Conservation (phyloP, 1,284 basidiomycete species). For the Papiliotrema fonsecae region DNA sequence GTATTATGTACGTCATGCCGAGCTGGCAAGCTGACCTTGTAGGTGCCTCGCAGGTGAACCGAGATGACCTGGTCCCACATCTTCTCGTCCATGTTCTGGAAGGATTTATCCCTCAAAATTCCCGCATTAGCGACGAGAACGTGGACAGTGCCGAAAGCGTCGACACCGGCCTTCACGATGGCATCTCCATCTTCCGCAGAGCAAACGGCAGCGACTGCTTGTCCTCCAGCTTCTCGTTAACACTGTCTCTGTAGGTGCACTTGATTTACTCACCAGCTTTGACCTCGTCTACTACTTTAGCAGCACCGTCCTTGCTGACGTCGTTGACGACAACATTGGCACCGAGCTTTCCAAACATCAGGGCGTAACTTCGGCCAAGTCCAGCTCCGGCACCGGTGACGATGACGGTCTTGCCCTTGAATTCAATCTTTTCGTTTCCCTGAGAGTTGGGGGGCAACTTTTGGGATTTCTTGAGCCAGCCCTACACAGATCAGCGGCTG, state of each 20-base stretch:
- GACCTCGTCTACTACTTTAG: slow-evolving; percentile 81
- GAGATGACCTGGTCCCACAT: slow-evolving; percentile 93
- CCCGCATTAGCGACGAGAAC: slow-evolving; percentile 92
- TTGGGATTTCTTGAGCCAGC: slow-evolving; percentile 60
- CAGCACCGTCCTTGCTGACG: slow-evolving; percentile 78
- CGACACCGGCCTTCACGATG: slow-evolving; percentile 81
- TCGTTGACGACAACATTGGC: slow-evolving; percentile 98
- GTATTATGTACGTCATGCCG: too few species aligned
- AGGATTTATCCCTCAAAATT: slow-evolving; percentile 87
- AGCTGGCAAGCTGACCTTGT: slow-evolving; percentile 60
- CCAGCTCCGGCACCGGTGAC: slow-evolving; percentile 92
- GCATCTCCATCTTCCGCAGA: slow-evolving; percentile 82
- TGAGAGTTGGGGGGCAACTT: slow-evolving; percentile 69
- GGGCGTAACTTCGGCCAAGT: slow-evolving; percentile 85
- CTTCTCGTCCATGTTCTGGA: slow-evolving; percentile 78
- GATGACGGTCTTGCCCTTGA: slow-evolving; percentile 85
- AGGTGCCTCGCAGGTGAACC: slow-evolving; percentile 69
- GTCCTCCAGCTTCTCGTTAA: slow-evolving; percentile 58
- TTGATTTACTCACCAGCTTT: slow-evolving; percentile 56
- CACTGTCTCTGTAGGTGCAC: neutral
- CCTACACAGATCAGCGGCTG: slow-evolving; percentile 8
- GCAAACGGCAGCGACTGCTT: slow-evolving; percentile 75
- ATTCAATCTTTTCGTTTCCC: slow-evolving; percentile 66
- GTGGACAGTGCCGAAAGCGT: slow-evolving; percentile 85
- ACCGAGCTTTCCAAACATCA: slow-evolving; percentile 84